These are phyloP conservation scores for Pisolithus sp. DNA, from an alignment of 768 basidiomycete species.

Conservation along the genomic window DNA sequence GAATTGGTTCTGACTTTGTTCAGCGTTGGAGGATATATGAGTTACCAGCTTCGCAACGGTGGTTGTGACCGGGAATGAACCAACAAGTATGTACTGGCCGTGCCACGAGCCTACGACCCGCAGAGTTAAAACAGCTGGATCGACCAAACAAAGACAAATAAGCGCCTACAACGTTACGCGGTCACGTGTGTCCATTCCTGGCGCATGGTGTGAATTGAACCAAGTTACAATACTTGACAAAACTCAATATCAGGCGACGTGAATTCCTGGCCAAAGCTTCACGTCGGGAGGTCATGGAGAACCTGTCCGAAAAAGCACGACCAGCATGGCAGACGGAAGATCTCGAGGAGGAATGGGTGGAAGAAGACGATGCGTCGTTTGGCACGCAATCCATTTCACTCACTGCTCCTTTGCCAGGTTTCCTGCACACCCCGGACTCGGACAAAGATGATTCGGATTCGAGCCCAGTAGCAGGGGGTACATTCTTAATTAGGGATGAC, in stretches of 20 bases:
- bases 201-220: not conserved
- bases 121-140: slow-evolving; percentile 4
- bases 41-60: too few species aligned
- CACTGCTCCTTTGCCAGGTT: slow-evolving; percentile 48
- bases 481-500: slow-evolving; percentile 72
- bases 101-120: too few species aligned
- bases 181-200: slow-evolving; percentile 22
- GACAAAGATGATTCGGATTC: slow-evolving; percentile 28
- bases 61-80: too few species aligned
- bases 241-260: too few species aligned
- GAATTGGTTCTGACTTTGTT: too few species aligned
- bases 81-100: not conserved
- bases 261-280: too few species aligned
- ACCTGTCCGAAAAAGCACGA: slow-evolving; percentile 10
- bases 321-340: slow-evolving; percentile 89
- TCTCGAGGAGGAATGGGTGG: slow-evolving; percentile 88
- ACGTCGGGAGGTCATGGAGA: slow-evolving; percentile 1
- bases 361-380: slow-evolving; percentile 36
- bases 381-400: slow-evolving; percentile 55
- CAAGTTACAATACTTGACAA: not conserved
- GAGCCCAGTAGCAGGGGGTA: slow-evolving; percentile 44
- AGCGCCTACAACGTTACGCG: slow-evolving; percentile 14
- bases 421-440: slow-evolving; percentile 37
- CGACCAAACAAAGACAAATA: slow-evolving; percentile 16
- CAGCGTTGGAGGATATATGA: too few species aligned